Percentiles rank a stretch among this genome's conserved stretches.
These are phyloP conservation scores for Chloridella minuta DNA, from an alignment of 352 stramenopile species.

Conservation along the genomic window DNA sequence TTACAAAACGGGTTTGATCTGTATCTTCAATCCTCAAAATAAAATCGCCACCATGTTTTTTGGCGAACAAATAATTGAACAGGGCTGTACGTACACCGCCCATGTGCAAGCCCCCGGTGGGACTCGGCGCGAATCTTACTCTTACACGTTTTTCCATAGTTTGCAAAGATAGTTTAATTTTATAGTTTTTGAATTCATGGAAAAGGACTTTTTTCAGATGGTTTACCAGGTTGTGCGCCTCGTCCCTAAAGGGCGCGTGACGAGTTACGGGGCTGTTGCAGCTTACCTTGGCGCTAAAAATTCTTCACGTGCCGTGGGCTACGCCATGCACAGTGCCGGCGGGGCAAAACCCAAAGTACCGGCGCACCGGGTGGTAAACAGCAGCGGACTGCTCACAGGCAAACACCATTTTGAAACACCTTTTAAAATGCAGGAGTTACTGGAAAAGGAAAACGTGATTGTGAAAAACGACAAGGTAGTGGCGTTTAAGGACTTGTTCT, in stretches of 20 bases:
- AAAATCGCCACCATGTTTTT: conserved; percentile 35
- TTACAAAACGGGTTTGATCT: conserved; percentile 47
- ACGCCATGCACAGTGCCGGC: not conserved
- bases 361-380: not conserved
- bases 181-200: not conserved
- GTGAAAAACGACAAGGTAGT: not conserved
- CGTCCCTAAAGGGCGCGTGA: not conserved
- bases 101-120: conserved; percentile 50
- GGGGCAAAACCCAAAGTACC: not conserved
- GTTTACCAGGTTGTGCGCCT: not conserved
- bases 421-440: not conserved
- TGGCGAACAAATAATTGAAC: conserved; percentile 57
- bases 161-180: not conserved
- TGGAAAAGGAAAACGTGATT: not conserved
- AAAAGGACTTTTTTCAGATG: conserved; percentile 1
- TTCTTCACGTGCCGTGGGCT: not conserved
- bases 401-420: not conserved
- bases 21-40: conserved; percentile 60
- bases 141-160: conserved; percentile 9
- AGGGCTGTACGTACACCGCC: conserved; percentile 50
- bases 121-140: conserved; percentile 47
- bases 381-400: not conserved
- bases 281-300: not conserved
- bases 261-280: not conserved
- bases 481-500: not conserved